A percentile compares a stretch with the other conserved stretches of the same genome.
These are phyloP conservation scores for Cryptococcus amylolentus DNA, from an alignment of 1,284 basidiomycete species.

Conservation along the genomic window DNA sequence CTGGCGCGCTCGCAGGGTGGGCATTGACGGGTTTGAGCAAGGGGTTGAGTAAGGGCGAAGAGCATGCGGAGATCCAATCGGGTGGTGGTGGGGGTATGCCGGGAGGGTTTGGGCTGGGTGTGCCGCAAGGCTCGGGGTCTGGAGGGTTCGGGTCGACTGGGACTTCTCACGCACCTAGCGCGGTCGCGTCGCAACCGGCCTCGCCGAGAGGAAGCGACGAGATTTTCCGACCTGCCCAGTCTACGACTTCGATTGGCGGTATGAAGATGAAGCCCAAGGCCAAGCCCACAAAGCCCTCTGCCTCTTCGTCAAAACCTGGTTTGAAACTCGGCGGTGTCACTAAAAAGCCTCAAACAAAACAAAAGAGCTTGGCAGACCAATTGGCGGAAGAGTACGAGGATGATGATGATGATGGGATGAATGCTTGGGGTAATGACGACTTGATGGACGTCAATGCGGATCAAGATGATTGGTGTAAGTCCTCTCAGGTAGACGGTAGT, in stretches of 20 bases:
- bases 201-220: slow-evolving; percentile 23
- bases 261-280: slow-evolving; percentile 1
- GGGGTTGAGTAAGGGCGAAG: slow-evolving; percentile 69
- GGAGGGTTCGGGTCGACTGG: no score
- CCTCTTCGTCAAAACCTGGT: background rate
- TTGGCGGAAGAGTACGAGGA: slow-evolving; percentile 53
- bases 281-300: background rate
- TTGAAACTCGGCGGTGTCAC: slow-evolving; percentile 59
- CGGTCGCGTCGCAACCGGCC: background rate
- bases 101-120: no score
- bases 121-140: no score
- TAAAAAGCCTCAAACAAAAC: slow-evolving; percentile 23
- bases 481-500: background rate
- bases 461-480: slow-evolving; percentile 83
- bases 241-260: slow-evolving; percentile 2
- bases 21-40: slow-evolving; percentile 82
- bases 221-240: slow-evolving; percentile 4
- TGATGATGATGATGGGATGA: slow-evolving; percentile 49
- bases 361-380: slow-evolving; percentile 56
- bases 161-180: no score
- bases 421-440: slow-evolving; percentile 67
- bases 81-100: background rate
- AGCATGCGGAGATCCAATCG: slow-evolving; percentile 60
- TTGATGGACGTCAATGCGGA: slow-evolving; percentile 89
- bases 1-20: slow-evolving; percentile 87